A percentile compares a stretch with the other conserved stretches of the same genome.
These are phyloP conservation scores for Saturnispora serradocipensis DNA, from an alignment of 805 yeast genomes.

Conservation along the genomic window DNA sequence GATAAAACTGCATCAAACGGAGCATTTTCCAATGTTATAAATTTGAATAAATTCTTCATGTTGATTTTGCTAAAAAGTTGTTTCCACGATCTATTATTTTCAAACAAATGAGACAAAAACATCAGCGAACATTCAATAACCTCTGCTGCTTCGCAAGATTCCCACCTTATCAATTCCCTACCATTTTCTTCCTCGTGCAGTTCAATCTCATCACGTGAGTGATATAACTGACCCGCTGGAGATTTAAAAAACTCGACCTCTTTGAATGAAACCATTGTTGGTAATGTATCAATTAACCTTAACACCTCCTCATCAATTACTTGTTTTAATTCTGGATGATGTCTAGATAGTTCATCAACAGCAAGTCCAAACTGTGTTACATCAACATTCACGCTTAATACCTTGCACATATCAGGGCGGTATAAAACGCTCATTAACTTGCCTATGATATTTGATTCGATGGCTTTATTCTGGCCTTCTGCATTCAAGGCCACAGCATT, in stretches of 20 bases:
- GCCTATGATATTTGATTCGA: constrained; percentile 30
- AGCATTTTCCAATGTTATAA: constrained; percentile 40
- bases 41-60: constrained; percentile 37
- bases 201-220: constrained; percentile 33
- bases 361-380: constrained; percentile 52
- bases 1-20: constrained; percentile 57
- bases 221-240: constrained; percentile 31
- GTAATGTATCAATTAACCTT: constrained; percentile 36
- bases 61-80: constrained; percentile 31
- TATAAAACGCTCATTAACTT: constrained; percentile 44
- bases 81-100: constrained; percentile 42
- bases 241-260: constrained; percentile 39
- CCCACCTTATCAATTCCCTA: constrained; percentile 43
- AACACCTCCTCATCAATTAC: constrained; percentile 41
- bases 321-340: constrained; percentile 66
- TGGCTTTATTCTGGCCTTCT: constrained; percentile 56
- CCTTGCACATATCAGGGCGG: constrained; percentile 41
- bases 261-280: constrained; percentile 30
- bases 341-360: constrained; percentile 75
- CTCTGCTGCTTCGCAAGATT: constrained; percentile 35
- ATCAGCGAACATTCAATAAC: constrained; percentile 42
- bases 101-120: constrained; percentile 43
- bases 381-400: constrained; percentile 43
- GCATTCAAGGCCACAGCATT: constrained; percentile 77
- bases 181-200: constrained; percentile 34